Evolutionary conservation across 2,329 filamentous ascomycete genomes (phyloP), one percentile per base, ranked within the genome.

Genomic region (Simplicillium aogashimaense): DNA sequence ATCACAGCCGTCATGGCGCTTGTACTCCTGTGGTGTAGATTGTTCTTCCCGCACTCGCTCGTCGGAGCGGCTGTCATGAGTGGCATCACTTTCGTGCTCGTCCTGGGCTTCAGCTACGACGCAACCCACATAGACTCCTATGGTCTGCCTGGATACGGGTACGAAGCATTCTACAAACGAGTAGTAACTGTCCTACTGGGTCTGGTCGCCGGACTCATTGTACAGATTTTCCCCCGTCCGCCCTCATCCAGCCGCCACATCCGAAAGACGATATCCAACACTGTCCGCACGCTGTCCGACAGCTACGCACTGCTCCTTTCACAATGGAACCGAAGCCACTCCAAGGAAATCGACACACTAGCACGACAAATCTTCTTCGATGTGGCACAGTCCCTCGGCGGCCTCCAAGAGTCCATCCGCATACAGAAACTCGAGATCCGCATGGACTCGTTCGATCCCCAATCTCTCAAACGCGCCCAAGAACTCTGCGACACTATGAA

Each of bases 231-330:
- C 37, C 69, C 69, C 0, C 56, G 54, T 0, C 67, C 69, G 0
- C 67, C 67, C 0, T 70, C 68, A 0, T 66, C 66, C 0, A 63
- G 65, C 0, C 56, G 53, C 1, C 65, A 70, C 40, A 55, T 68
- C 31, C 59, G 61, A 45, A 65, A 65, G 29, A 60, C 63, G 0
- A 58, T 73, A 0, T 65, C 69, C 1, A 61, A 64, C 30, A 51
- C 58, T 0, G 51, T 72, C 2, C 57, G 63, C 9, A 57, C 60
- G 0, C 43, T 72, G 1, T 65, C 64, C 0, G 65, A 70, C 41
- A 68, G 70, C 45, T 72, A 73, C 40, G 67, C 69, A 0, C 55
- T 72, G 1, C 45, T 70, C 0, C 47, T 72, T 1, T 69, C 67
- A 0, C 59, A 63, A 41, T 68, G 66, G 63, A 56, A 53, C 4